Percentiles rank a stretch among this genome's conserved stretches.
These are phyloP conservation scores for Triadica sebifera DNA, from an alignment of 345 rosid genomes.

Conservation along the genomic window DNA sequence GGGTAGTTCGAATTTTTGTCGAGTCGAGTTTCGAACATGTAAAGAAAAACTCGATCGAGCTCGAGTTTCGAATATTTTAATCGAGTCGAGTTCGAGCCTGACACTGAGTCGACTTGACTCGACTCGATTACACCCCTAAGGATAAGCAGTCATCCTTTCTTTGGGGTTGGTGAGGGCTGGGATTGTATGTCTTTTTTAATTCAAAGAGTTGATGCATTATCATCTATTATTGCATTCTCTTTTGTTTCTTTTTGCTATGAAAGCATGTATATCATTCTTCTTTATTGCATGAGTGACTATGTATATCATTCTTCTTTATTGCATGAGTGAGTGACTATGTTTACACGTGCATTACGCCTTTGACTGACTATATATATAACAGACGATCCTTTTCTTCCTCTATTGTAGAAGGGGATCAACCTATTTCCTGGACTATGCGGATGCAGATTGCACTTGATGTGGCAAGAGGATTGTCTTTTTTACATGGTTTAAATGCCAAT, in stretches of 20 bases:
- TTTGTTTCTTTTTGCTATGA: not conserved
- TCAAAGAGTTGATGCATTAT: not conserved
- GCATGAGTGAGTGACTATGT: not conserved
- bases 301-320: not conserved
- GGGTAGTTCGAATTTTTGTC: too few species aligned
- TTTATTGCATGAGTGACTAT: too few species aligned
- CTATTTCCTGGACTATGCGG: slow-evolving; percentile 52
- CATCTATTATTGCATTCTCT: not conserved
- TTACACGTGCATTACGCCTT: not conserved
- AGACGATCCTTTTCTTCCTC: not conserved
- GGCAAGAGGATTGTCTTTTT: slow-evolving; percentile 59
- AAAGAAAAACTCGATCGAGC: too few species aligned
- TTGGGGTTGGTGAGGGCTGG: not conserved
- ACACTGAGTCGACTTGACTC: too few species aligned
- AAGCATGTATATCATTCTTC: too few species aligned
- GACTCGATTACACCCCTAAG: too few species aligned
- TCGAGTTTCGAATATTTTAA: too few species aligned
- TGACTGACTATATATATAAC: not conserved
- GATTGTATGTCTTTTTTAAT: not conserved
- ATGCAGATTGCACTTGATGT: slow-evolving; percentile 51
- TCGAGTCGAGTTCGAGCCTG: too few species aligned
- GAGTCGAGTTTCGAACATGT: too few species aligned
- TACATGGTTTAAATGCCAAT: slow-evolving; percentile 57
- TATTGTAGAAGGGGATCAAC: slow-evolving; percentile 54
- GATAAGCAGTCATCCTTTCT: not conserved